phyloP scores from a whole-genome alignment of 2,329 filamentous ascomycete species.

The Beauveria australis region DNA sequence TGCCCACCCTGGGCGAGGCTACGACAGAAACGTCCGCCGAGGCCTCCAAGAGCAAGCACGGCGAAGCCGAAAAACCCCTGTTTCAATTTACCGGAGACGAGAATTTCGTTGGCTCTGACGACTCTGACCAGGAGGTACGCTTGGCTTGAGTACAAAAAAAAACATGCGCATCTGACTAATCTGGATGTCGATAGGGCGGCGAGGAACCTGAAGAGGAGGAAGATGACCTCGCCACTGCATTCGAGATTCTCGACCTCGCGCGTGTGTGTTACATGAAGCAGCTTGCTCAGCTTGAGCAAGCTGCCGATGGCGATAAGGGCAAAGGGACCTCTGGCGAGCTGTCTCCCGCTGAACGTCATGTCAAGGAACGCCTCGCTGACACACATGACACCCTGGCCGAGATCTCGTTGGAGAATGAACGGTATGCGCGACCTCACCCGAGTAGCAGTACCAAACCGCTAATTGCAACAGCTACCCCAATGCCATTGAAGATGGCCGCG shows the following conservation, averaged over 20 bases:
- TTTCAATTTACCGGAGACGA: slow-evolving; percentile 95
- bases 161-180: slow-evolving; percentile 15
- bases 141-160: slow-evolving; percentile 11
- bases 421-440: slow-evolving; percentile 30
- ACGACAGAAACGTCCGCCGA: slow-evolving; percentile 37
- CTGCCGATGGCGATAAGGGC: slow-evolving; percentile 30
- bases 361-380: slow-evolving; percentile 83
- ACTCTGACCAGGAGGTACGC: slow-evolving; percentile 49
- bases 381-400: slow-evolving; percentile 91
- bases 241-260: slow-evolving; percentile 76
- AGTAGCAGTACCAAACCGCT: neutral
- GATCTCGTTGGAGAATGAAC: slow-evolving; percentile 94
- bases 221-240: slow-evolving; percentile 70
- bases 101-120: slow-evolving; percentile 79
- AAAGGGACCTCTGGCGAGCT: slow-evolving; percentile 35
- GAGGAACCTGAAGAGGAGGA: slow-evolving; percentile 50
- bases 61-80: slow-evolving; percentile 58
- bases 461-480: slow-evolving; percentile 55
- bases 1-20: slow-evolving; percentile 29
- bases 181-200: slow-evolving; percentile 33
- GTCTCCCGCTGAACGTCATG: slow-evolving; percentile 40
- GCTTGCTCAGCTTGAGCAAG: slow-evolving; percentile 32
- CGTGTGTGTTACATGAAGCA: slow-evolving; percentile 56
- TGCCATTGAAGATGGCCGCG: slow-evolving; percentile 76
- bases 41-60: slow-evolving; percentile 30